phyloP scores from a whole-genome alignment of 331 rosid species.

The Arachis monticola region DNA sequence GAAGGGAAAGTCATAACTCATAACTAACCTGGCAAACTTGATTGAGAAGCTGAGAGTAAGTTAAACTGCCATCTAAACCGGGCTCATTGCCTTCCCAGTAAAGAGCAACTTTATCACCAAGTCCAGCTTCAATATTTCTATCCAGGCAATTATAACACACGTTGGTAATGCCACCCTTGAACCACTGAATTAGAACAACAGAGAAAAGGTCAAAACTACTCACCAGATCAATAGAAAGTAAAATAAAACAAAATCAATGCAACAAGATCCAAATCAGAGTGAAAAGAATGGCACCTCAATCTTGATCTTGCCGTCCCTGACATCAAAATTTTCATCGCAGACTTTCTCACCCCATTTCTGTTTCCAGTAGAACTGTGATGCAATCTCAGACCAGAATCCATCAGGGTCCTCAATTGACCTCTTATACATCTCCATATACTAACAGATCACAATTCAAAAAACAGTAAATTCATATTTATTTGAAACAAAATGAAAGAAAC shows the following conservation, averaged over 20 bases:
- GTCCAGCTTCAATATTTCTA: constrained; percentile 80
- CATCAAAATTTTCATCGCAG: constrained; percentile 74
- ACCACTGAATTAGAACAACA: constrained; percentile 67
- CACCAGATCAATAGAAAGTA: neutral
- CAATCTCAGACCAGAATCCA: constrained; percentile 90
- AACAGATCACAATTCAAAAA: constrained; percentile 23
- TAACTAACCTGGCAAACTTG: constrained; percentile 81
- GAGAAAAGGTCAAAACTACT: constrained; percentile 6
- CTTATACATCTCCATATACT: constrained; percentile 82
- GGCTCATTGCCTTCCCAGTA: constrained; percentile 94
- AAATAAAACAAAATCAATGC: too few species aligned
- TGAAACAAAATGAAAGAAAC: neutral
- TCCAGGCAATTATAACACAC: constrained; percentile 89
- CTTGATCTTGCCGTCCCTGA: constrained; percentile 64
- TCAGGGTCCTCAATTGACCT: constrained; percentile 83
- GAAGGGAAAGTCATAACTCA: constrained; percentile 1
- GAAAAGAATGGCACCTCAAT: too few species aligned
- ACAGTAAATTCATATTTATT: neutral
- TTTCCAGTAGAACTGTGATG: constrained; percentile 76
- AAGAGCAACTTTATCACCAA: constrained; percentile 75
- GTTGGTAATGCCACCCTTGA: constrained; percentile 94
- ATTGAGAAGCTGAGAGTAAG: constrained; percentile 80
- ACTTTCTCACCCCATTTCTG: constrained; percentile 69
- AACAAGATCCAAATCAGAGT: too few species aligned
- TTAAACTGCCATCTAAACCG: constrained; percentile 69